Base-by-base conservation (phyloP, 169 alveolate genomes). In the Cryptosporidium parvum region DNA sequence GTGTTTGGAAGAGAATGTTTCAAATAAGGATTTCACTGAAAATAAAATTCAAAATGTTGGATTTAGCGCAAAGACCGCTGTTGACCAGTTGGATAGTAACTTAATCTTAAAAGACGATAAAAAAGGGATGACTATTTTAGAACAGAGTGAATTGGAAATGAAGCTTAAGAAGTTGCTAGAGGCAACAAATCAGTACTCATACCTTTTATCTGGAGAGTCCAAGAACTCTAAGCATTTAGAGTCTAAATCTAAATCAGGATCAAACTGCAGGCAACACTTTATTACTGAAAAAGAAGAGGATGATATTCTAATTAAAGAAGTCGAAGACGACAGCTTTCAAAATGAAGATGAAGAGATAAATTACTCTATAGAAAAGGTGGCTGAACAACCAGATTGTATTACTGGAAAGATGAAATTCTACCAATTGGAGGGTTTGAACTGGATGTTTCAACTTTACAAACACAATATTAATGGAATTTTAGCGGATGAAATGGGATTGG, bases 401-500 rank as follows among this genome's bases (percentile, higher is more conserved):
- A 85, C 73, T 93, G 98, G 98, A 1, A 84, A 73, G 67, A 86
- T 96, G 91, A 92, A 95, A 75, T 93, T 92, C 48, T 94, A 96
- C 84, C 95, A 96, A 91, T 35, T 96, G 62, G 96, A 94, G 61
- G 98, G 97, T n/a, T 70, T 96, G 52, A 95, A 96, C 69, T 96
- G 98, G 97, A 68, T 96, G 61, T 84, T 92, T 58, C 93, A 92
- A 61, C 85, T 96, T 26, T 93, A 94, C 48, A 85, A 93, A 75
- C 93, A 94, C 53, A 93, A 93, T 39, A 94, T 96, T 23, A 96
- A 96, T 86, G 98, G 98, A 4, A 96, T 96, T 59, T 91, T 96
- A 67, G 98, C 98, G 2, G 98, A 96, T 94, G 98, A 96, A 75
- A 96, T 96, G 98, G 98, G 98, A 8, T 91, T 96, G 53, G 98